phyloP scores from a whole-genome alignment of 768 basidiomycete species.

The Wakefieldia striispora region DNA sequence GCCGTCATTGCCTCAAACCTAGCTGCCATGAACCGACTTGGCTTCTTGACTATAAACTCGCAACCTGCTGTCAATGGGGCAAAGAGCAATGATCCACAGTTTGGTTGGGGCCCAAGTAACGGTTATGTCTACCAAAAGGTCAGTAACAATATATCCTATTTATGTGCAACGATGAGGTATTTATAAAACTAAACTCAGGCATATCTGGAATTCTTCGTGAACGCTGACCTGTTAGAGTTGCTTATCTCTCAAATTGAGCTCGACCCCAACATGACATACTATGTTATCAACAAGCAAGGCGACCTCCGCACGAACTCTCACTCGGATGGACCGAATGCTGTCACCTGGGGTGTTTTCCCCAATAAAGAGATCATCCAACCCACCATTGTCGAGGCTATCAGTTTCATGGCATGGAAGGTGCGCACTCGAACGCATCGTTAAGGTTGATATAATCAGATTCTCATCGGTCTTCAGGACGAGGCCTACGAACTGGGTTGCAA shows the following conservation, averaged over 20 bases:
- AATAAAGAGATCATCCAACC: slow-evolving; percentile 96
- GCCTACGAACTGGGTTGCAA: slow-evolving; percentile 89
- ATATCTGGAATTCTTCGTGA: slow-evolving; percentile 94
- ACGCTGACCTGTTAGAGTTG: slow-evolving; percentile 64
- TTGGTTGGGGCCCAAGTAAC: slow-evolving; percentile 93
- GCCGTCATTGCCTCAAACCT: slow-evolving; percentile 74
- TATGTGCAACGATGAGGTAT: not conserved
- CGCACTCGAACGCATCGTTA: slow-evolving; percentile 13
- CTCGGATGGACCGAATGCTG: slow-evolving; percentile 95
- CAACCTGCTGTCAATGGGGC: slow-evolving; percentile 95
- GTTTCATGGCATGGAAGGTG: slow-evolving; percentile 99
- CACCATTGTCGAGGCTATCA: slow-evolving; percentile 94
- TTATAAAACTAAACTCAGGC: slow-evolving; percentile 50
- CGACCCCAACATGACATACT: slow-evolving; percentile 90
- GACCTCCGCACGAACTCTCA: slow-evolving; percentile 94
- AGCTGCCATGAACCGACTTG: slow-evolving; percentile 82
- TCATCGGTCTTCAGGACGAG: slow-evolving; percentile 64
- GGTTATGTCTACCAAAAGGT: slow-evolving; percentile 98
- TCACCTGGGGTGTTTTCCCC: slow-evolving; percentile 98
- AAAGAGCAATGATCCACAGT: slow-evolving; percentile 76
- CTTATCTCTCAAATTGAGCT: slow-evolving; percentile 82
- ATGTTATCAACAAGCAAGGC: slow-evolving; percentile 94
- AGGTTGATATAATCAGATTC: not conserved
- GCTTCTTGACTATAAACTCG: slow-evolving; percentile 96
- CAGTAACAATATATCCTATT: slow-evolving; percentile 4